Evolutionary conservation across 441 rosid genomes (phyloP).

Genomic region (Viola pubescens): DNA sequence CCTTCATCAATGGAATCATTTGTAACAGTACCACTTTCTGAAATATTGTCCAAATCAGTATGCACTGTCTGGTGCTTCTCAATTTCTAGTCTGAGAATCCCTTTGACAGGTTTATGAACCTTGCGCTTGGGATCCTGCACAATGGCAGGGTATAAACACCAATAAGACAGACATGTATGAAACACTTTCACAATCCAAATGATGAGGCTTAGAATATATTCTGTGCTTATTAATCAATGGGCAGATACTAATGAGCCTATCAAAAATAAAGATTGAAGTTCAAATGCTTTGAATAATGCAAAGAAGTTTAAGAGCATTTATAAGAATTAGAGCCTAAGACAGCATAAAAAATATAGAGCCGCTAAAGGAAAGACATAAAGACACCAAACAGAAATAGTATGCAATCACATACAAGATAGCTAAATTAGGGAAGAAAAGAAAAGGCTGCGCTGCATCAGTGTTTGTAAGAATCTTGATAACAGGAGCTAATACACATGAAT

Average conservation of each 20-base stretch:
- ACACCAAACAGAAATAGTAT: too few species aligned
- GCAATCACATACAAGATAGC: too few species aligned
- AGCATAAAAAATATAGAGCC: background rate
- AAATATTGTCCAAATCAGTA: constrained; percentile 68
- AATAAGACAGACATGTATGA: constrained; percentile 11
- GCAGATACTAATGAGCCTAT: background rate
- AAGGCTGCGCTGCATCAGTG: background rate
- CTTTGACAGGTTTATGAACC: constrained; percentile 95
- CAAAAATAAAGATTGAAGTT: background rate
- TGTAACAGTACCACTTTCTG: constrained; percentile 84
- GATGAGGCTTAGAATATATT: background rate
- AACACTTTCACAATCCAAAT: background rate
- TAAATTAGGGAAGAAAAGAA: background rate
- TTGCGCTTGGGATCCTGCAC: constrained; percentile 89
- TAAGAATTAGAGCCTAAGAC: too few species aligned
- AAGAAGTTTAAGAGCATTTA: background rate
- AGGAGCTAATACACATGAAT: background rate
- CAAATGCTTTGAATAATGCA: constrained; percentile 1
- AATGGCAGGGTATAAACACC: constrained; percentile 23
- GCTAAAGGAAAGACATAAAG: too few species aligned
- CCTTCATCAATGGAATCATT: constrained; percentile 77
- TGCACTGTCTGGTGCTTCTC: constrained; percentile 79
- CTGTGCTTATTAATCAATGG: background rate
- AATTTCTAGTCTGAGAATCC: constrained; percentile 82
- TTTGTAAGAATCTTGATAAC: background rate